A percentile compares a stretch with the other conserved stretches of the same genome.
These are phyloP conservation scores for Diutina ranongensis DNA, from an alignment of 1,139 yeast species.

Conservation along the genomic window DNA sequence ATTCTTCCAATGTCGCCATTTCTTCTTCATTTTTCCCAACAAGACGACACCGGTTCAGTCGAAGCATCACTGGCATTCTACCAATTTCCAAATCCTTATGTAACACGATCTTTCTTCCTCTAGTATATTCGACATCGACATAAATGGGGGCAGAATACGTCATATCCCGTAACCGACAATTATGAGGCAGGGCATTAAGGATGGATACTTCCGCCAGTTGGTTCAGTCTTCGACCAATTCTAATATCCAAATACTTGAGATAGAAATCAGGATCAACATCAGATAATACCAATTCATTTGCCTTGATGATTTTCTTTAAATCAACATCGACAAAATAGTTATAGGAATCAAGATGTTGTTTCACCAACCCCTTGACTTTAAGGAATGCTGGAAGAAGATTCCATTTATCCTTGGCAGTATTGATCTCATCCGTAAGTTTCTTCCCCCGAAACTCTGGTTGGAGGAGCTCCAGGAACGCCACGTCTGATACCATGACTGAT, in stretches of 20 bases:
- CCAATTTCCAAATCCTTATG: slow-evolving; percentile 91
- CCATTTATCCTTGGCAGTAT: slow-evolving; percentile 93
- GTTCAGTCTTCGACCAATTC: slow-evolving; percentile 67
- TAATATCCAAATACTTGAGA: slow-evolving; percentile 78
- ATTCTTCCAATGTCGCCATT: slow-evolving; percentile 86
- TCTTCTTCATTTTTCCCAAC: slow-evolving; percentile 65
- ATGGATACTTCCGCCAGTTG: slow-evolving; percentile 51
- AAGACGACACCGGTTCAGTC: slow-evolving; percentile 83
- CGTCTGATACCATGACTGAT: slow-evolving; percentile 17
- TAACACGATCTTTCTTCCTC: slow-evolving; percentile 85
- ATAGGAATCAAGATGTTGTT: slow-evolving; percentile 94
- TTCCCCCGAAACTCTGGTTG: slow-evolving; percentile 82
- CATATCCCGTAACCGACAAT: slow-evolving; percentile 88
- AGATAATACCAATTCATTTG: slow-evolving; percentile 78
- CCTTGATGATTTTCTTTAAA: slow-evolving; percentile 79
- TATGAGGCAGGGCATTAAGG: slow-evolving; percentile 62
- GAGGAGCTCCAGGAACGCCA: slow-evolving; percentile 63
- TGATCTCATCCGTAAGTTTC: slow-evolving; percentile 72
- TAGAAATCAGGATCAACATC: slow-evolving; percentile 98
- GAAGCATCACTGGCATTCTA: slow-evolving; percentile 94
- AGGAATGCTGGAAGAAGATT: slow-evolving; percentile 88
- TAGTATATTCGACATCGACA: slow-evolving; percentile 93
- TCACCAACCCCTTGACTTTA: slow-evolving; percentile 90
- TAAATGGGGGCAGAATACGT: slow-evolving; percentile 94
- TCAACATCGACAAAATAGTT: slow-evolving; percentile 92